Evolutionary conservation across 2,329 filamentous ascomycete species (phyloP), one percentile per base, ranked within the genome.

Genomic region (Apiospora malaysiana): DNA sequence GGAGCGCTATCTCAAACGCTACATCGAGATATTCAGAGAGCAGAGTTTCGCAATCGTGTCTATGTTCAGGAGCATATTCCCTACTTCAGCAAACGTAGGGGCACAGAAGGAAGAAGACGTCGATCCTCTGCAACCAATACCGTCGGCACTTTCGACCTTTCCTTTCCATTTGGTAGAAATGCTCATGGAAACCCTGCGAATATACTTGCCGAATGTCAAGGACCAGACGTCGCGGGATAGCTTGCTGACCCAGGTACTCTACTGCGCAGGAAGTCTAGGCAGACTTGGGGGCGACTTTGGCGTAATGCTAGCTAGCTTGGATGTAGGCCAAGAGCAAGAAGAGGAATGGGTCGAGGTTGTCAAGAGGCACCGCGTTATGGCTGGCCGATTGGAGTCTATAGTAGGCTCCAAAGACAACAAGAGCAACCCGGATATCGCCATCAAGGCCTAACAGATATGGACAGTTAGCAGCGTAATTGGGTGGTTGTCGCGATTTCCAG

Each of bases 21-120:
- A 97, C 81, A 93, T 99, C 76, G 96, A 99, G 79, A 94, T 99
- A 40, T 98, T 98, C 80, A 92, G 96, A 69, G 96, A 99, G 82
- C 96, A 99, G 81, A 97, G 94, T 79, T 99, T 99, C 80, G 93
- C 92, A 59, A 97, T 98, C 72, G 90, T 98, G 40, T 97, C 94
- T 71, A 94, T 98, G 87, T 98, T 97, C 81, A 93, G 92, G 77
- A 96, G 92, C 77, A 94, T 98, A 70, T 97, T 97, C 77, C 91
- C 92, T 0, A 85, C 88, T 3, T 86, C 90, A 21, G 47, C 73
- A 8, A 70, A 73, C 7, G 73, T 70, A 37, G 72, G 73, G 32
- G 27, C 71, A 45, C 73, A 74, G 40, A 74, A 68, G 46, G 72
- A 74, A 21, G 72, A 67, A 12, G 71, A 73, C 16, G 72, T 77